A percentile compares a stretch with the other conserved stretches of the same genome.
Conservation (phyloP, 257 asterid species). For the Nicotiana tabacum region DNA sequence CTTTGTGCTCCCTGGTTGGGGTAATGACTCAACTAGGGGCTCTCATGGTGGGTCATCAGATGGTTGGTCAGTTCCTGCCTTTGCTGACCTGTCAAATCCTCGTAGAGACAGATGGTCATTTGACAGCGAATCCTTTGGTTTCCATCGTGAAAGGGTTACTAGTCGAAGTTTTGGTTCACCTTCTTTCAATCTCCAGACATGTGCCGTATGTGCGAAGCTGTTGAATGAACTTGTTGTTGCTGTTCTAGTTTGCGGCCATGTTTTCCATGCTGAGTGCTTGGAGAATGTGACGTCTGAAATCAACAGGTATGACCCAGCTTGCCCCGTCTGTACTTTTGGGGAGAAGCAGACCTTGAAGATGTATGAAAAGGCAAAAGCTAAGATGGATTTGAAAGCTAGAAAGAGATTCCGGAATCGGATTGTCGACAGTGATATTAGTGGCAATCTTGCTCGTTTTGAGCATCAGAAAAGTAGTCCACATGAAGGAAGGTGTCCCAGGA, state of each 20-base stretch:
- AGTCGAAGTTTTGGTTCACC: constrained; percentile 43
- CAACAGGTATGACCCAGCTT: constrained; percentile 74
- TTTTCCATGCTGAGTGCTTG: constrained; percentile 89
- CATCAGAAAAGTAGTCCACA: constrained; percentile 39
- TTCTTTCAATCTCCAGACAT: constrained; percentile 60
- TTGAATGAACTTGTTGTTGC: constrained; percentile 80
- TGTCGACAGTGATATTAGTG: constrained; percentile 48
- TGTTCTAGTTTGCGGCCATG: constrained; percentile 86
- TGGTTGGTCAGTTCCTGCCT: constrained; percentile 74
- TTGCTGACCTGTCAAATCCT: constrained; percentile 46
- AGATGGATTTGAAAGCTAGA: constrained; percentile 59
- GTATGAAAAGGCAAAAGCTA: constrained; percentile 84
- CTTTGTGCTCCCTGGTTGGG: constrained; percentile 54
- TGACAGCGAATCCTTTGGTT: constrained; percentile 71
- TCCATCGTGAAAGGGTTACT: constrained; percentile 53
- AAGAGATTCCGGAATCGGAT: constrained; percentile 61
- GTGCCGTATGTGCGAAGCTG: constrained; percentile 82
- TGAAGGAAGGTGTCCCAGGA: constrained; percentile 52
- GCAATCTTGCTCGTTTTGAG: constrained; percentile 39
- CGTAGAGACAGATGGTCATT: constrained; percentile 91
- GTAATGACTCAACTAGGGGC: constrained; percentile 63
- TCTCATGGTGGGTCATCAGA: constrained; percentile 85
- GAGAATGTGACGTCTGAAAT: constrained; percentile 84
- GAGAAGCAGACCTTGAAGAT: constrained; percentile 70
- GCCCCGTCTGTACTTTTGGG: constrained; percentile 91